Evolutionary conservation across 768 basidiomycete genomes (phyloP).

Genomic region (Mycena belliarum): DNA sequence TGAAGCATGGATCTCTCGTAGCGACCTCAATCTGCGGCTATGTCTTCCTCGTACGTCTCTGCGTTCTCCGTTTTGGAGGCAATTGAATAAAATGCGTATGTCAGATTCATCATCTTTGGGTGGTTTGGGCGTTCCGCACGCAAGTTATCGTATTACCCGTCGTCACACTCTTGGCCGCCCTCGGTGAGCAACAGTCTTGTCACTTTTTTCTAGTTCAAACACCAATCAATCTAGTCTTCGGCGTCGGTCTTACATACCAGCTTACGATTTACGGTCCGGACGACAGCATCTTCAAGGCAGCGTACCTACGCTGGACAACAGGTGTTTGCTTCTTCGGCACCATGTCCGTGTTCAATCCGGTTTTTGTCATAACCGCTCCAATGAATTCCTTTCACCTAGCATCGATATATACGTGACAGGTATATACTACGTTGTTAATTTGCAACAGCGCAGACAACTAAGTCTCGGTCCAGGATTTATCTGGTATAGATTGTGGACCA

Average conservation of each 20-base stretch:
- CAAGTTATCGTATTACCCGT: not conserved
- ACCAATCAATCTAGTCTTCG: not conserved
- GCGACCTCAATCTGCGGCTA: not conserved
- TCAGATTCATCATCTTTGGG: slow-evolving; percentile 2
- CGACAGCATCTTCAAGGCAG: not conserved
- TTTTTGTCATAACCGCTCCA: too few relatives aligned
- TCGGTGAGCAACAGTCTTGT: not conserved
- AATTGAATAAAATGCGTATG: not conserved
- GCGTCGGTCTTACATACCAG: not conserved
- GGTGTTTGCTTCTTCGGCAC: slow-evolving; percentile 2
- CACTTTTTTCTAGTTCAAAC: not conserved
- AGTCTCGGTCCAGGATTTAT: not conserved
- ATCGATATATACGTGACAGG: not conserved
- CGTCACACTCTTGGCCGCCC: not conserved
- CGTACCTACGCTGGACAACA: not conserved
- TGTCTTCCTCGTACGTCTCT: not conserved
- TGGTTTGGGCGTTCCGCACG: not conserved
- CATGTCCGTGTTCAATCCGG: not conserved
- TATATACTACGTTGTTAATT: not conserved
- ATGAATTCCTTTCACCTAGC: not conserved
- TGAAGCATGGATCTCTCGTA: not conserved
- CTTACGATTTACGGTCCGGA: not conserved
- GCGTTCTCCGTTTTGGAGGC: not conserved
- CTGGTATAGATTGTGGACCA: slow-evolving; percentile 10
- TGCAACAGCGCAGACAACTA: not conserved